Evolutionary conservation across 257 asterid species (phyloP).

Genomic region (Nicotiana otophora): DNA sequence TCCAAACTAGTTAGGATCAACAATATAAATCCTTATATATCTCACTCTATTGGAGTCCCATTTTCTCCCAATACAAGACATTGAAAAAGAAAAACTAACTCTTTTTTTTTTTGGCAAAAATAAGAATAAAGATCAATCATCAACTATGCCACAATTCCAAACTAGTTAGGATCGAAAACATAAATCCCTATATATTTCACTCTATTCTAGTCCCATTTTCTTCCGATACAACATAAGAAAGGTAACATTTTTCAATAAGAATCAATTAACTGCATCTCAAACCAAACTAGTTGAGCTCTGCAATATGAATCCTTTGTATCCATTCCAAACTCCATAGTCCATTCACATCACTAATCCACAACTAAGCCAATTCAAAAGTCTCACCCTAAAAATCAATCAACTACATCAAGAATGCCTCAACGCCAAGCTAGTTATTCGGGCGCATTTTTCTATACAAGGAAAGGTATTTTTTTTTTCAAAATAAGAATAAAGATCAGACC

Average conservation of each 20-base stretch:
- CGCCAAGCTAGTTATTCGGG: background rate
- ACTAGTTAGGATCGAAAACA: too few relatives aligned
- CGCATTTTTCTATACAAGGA: background rate
- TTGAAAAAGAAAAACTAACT: background rate
- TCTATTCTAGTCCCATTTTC: background rate
- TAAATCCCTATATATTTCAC: too few relatives aligned
- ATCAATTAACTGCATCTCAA: slow-evolving; percentile 6
- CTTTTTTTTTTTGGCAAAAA: slow-evolving; percentile 33
- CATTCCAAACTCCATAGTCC: background rate
- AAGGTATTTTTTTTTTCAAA: background rate
- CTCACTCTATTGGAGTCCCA: too few relatives aligned
- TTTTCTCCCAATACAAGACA: background rate
- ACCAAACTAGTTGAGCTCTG: background rate
- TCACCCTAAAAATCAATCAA: background rate
- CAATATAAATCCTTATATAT: too few relatives aligned
- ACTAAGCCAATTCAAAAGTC: too few relatives aligned
- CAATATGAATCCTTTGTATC: background rate
- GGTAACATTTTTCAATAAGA: background rate
- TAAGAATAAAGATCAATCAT: slow-evolving; percentile 16
- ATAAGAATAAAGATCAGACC: background rate
- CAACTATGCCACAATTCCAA: background rate
- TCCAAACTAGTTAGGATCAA: too few relatives aligned
- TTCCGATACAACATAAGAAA: background rate
- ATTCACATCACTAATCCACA: too few relatives aligned
- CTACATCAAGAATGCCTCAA: too few relatives aligned